Base-by-base conservation (phyloP, 495 filamentous ascomycete genomes). In the Xeromyces bisporus region DNA sequence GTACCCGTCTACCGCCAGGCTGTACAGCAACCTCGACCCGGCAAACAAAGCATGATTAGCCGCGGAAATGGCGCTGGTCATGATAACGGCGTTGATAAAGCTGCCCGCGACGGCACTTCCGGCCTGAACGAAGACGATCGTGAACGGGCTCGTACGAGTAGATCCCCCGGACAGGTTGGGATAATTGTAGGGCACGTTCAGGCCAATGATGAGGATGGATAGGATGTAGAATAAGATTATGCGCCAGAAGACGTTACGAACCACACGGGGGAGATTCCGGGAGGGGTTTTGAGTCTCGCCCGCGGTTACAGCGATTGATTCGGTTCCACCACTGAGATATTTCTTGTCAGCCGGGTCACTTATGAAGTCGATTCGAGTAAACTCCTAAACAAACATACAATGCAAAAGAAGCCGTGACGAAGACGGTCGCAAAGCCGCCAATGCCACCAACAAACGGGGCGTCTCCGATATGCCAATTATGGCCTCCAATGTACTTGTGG, bases 61-160 rank as follows among this genome's bases (percentile, higher is more conserved):
- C 2, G 66, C 66, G 5, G 63, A 67, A 17, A 68, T 52, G 12
- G 64, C 60, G 26, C 58, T 64, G 2, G 63, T 67, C 56, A 70
- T 54, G 41, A 70, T 60, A 3, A 68, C 63, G 4, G 66, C 66
- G 38, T 70, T 70, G 51, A 70, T 64, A 40, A 67, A 64, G 45
- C 58, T 65, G 3, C 62, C 64, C 1, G 62, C 63, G 2, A 58
- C 60, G 7, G 40, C 47, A 7, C 53, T 62, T 29, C 66, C 66
- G 24, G 58, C 64, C 35, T 58, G 46, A 23, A 55, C 43, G 41
- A 70, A 68, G 31, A 66, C 63, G 15, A 70, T 55, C 10, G 63
- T 67, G 42, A 70, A 70, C 1, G 66, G 66, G 7, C 60, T 66
- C 39, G 54, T 64, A 25, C 44, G 39, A 9, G 57, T 55, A 24